phyloP scores from a whole-genome alignment of 768 basidiomycete genomes.

The Termitomyces titanicus region DNA sequence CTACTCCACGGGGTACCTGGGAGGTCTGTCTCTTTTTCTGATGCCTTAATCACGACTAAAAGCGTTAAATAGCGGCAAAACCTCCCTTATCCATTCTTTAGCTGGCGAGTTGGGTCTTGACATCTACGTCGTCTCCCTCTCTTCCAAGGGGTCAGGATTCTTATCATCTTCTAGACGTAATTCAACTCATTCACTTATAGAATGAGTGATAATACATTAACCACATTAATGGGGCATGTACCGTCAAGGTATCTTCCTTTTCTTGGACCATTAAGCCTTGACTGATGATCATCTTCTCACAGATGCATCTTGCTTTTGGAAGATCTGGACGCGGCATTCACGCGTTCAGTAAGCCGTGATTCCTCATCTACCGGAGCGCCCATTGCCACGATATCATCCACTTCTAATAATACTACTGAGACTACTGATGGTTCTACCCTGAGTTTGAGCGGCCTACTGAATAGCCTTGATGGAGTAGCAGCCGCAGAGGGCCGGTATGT shows the following conservation, averaged over 20 bases:
- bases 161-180: constrained; percentile 4
- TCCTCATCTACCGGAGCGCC: constrained; percentile 74
- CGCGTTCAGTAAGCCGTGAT: constrained; percentile 82
- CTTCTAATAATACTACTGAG: constrained; percentile 38
- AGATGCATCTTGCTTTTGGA: constrained; percentile 93
- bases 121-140: constrained; percentile 88
- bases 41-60: constrained; percentile 13
- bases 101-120: constrained; percentile 84
- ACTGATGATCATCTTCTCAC: constrained; percentile 14
- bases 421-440: constrained; percentile 76
- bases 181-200: constrained; percentile 33
- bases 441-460: constrained; percentile 80
- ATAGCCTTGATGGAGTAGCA: constrained; percentile 84
- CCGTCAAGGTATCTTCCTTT: constrained; percentile 62
- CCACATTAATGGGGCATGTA: constrained; percentile 85
- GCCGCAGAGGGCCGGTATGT: constrained; percentile 83
- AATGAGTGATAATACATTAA: constrained; percentile 88
- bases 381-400: constrained; percentile 40
- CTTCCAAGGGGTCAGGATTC: constrained; percentile 70
- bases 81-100: constrained; percentile 80
- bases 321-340: constrained; percentile 91
- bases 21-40: constrained; percentile 45
- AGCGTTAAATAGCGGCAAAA: constrained; percentile 61
- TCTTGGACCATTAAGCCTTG: constrained; percentile 4
- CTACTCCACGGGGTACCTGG: constrained; percentile 83